Conservation (phyloP, 129 eudicot species). For the Centrapalus pauciflorus region DNA sequence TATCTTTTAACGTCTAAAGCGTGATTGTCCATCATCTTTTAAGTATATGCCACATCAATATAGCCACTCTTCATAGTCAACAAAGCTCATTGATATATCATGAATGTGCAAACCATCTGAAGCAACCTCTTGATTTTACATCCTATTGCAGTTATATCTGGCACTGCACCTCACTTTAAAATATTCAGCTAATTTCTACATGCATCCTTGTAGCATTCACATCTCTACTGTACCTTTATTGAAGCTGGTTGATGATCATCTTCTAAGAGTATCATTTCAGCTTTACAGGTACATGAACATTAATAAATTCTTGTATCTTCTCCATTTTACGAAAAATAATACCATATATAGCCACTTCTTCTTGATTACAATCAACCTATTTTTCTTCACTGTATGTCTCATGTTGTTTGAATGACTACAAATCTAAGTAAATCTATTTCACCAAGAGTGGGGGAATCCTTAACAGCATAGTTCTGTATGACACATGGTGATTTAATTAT, state of each 20-base stretch:
- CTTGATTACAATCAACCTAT: slow-evolving; percentile 6
- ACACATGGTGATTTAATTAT: background rate
- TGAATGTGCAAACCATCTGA: background rate
- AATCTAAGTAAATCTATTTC: background rate
- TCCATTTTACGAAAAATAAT: too few species aligned
- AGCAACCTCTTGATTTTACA: background rate
- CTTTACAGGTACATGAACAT: background rate
- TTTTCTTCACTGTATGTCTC: too few species aligned
- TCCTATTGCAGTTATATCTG: background rate
- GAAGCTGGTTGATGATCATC: background rate
- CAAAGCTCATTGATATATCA: background rate
- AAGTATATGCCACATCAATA: background rate
- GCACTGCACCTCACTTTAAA: background rate
- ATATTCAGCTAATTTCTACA: background rate
- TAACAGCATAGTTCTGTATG: background rate
- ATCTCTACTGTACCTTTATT: background rate
- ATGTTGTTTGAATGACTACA: background rate
- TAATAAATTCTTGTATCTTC: background rate
- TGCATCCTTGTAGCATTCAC: background rate
- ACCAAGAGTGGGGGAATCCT: background rate
- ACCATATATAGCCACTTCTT: slow-evolving; percentile 10
- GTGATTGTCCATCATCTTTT: background rate
- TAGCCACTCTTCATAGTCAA: background rate
- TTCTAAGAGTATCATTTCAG: background rate
- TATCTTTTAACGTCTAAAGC: background rate